Percentiles rank a stretch among this genome's conserved stretches.
Conservation (phyloP, 306 rosid species). For the Medicago ruthenica region DNA sequence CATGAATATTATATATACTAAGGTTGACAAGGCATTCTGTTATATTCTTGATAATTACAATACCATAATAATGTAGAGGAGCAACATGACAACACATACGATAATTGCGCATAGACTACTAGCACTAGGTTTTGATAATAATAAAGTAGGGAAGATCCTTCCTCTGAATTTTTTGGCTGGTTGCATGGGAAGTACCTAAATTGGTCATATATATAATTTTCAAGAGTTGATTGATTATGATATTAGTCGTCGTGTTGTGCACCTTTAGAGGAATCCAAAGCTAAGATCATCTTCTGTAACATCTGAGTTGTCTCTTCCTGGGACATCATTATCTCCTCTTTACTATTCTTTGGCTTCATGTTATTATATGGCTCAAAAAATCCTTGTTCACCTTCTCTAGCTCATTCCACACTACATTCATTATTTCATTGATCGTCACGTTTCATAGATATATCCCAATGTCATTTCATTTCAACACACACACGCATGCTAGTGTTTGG, state of each 20-base stretch:
- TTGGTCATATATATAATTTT: neutral
- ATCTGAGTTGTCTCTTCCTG: constrained; percentile 72
- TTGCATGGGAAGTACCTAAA: neutral
- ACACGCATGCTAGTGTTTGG: too few relatives aligned
- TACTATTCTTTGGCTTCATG: constrained; percentile 51
- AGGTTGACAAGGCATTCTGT: too few relatives aligned
- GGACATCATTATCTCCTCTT: constrained; percentile 50
- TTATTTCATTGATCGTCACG: neutral
- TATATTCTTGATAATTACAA: neutral
- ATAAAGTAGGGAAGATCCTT: too few relatives aligned
- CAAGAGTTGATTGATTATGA: neutral
- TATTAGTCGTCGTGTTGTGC: constrained; percentile 48
- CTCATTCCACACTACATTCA: constrained; percentile 80
- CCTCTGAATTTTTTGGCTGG: neutral
- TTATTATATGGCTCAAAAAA: constrained; percentile 70
- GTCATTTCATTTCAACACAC: too few relatives aligned
- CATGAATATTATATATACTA: neutral
- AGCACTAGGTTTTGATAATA: too few relatives aligned
- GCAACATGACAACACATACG: too few relatives aligned
- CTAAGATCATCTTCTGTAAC: constrained; percentile 66
- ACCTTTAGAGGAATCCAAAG: constrained; percentile 59
- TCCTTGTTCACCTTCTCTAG: constrained; percentile 79
- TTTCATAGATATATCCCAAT: neutral
- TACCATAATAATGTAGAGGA: neutral
- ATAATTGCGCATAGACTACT: too few relatives aligned